A percentile compares a stretch with the other conserved stretches of the same genome.
Evolutionary conservation across 2,329 filamentous ascomycete genomes (phyloP).

Genomic region (Calonectria multiphialidica): DNA sequence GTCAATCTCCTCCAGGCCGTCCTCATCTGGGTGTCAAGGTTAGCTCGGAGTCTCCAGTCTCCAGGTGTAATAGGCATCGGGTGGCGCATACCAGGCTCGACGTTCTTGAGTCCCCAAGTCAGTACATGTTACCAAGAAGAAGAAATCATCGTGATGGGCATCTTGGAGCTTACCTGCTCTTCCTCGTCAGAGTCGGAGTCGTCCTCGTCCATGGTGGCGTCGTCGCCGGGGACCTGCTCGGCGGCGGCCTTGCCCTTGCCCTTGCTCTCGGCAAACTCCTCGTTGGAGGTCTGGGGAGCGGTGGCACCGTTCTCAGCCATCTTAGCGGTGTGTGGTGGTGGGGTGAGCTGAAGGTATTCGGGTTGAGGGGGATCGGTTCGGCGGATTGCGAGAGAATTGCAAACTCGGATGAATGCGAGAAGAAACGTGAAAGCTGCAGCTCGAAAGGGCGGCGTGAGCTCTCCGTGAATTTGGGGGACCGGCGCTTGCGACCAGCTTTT

Average conservation of each 20-base stretch:
- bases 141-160: not conserved
- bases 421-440: slow-evolving; percentile 39
- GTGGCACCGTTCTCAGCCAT: slow-evolving; percentile 66
- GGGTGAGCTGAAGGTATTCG: not conserved
- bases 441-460: slow-evolving; percentile 43
- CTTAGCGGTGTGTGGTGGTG: slow-evolving; percentile 25
- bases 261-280: slow-evolving; percentile 70
- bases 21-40: slow-evolving; percentile 71
- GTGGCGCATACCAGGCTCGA: slow-evolving; percentile 43
- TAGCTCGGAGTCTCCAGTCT: slow-evolving; percentile 38
- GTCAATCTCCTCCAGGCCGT: slow-evolving; percentile 93
- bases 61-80: slow-evolving; percentile 13
- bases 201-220: slow-evolving; percentile 80
- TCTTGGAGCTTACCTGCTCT: slow-evolving; percentile 45
- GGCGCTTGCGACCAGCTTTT: slow-evolving; percentile 43
- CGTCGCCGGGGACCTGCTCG: slow-evolving; percentile 60
- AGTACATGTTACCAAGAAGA: slow-evolving; percentile 29
- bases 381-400: slow-evolving; percentile 28
- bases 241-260: slow-evolving; percentile 86
- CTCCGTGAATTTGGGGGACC: slow-evolving; percentile 32
- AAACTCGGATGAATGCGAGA: slow-evolving; percentile 23
- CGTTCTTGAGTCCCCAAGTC: slow-evolving; percentile 42
- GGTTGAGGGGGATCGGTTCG: slow-evolving; percentile 19
- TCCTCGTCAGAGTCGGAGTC: slow-evolving; percentile 80
- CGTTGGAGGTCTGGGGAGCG: slow-evolving; percentile 55